Conservation (phyloP, 2,329 filamentous ascomycete genomes). For the Furcasterigmium furcatum region DNA sequence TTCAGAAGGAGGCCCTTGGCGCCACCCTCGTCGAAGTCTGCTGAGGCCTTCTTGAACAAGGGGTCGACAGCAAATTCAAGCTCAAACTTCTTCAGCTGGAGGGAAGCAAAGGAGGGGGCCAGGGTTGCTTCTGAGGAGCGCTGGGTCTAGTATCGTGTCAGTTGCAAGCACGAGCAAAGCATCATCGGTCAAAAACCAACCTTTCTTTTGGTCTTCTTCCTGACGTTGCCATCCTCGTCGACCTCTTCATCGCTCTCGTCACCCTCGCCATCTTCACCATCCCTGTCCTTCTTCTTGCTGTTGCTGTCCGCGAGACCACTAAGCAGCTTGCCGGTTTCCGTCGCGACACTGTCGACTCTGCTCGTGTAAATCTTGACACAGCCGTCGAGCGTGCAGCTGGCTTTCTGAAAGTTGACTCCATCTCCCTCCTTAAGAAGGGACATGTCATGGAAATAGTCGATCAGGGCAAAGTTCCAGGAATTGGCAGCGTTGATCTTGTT, state of each 20-base stretch:
- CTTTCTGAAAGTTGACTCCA: conserved; percentile 97
- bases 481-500: conserved; percentile 99
- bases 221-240: conserved; percentile 57
- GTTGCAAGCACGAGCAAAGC: not conserved
- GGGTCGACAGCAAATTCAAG: conserved; percentile 95
- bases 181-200: conserved; percentile 37
- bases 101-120: conserved; percentile 78
- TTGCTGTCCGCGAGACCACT: conserved; percentile 90
- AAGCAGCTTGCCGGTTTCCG: conserved; percentile 90
- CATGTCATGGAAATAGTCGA: conserved; percentile 99
- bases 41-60: conserved; percentile 98
- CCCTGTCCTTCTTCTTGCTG: conserved; percentile 67
- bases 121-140: conserved; percentile 91
- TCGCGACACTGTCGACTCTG: conserved; percentile 95
- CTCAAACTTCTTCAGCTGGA: conserved; percentile 97
- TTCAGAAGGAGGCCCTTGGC: conserved; percentile 94
- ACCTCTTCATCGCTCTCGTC: conserved; percentile 64
- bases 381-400: conserved; percentile 93
- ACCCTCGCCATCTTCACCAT: conserved; percentile 62
- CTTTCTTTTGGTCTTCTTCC: conserved; percentile 71
- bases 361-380: conserved; percentile 99
- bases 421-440: conserved; percentile 93
- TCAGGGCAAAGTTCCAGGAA: conserved; percentile 99
- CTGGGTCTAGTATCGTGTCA: conserved; percentile 43
- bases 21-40: conserved; percentile 96